Evolutionary conservation across 2,329 filamentous ascomycete genomes (phyloP).

Genomic region (Myriosclerotinia scirpicola): DNA sequence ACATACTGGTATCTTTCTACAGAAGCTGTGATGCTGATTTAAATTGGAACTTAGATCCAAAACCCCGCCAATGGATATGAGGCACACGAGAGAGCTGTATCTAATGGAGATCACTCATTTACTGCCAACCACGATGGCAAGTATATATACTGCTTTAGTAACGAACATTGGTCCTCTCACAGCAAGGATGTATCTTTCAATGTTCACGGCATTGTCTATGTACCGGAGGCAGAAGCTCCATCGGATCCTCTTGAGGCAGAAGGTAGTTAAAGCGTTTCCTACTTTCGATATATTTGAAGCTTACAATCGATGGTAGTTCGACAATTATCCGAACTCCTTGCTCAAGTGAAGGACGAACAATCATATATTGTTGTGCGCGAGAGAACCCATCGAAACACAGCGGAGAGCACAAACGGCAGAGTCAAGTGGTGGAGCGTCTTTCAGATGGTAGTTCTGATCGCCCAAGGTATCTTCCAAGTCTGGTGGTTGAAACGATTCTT

Average conservation of each 20-base stretch:
- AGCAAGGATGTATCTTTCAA: slow-evolving; percentile 99
- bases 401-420: slow-evolving; percentile 93
- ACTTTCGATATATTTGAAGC: background rate
- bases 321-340: slow-evolving; percentile 77
- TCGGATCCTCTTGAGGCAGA: slow-evolving; percentile 89
- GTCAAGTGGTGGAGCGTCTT: slow-evolving; percentile 99
- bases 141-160: slow-evolving; percentile 97
- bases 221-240: slow-evolving; percentile 80
- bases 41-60: slow-evolving; percentile 58
- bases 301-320: slow-evolving; percentile 59
- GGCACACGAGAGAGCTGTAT: slow-evolving; percentile 75
- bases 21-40: background rate
- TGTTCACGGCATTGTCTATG: slow-evolving; percentile 97
- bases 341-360: slow-evolving; percentile 96
- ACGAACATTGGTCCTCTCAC: slow-evolving; percentile 94
- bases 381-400: slow-evolving; percentile 95
- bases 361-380: slow-evolving; percentile 94
- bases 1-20: background rate
- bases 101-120: slow-evolving; percentile 92
- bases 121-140: slow-evolving; percentile 81
- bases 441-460: slow-evolving; percentile 83
- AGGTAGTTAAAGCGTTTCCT: slow-evolving; percentile 54
- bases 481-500: slow-evolving; percentile 99
- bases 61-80: slow-evolving; percentile 76
- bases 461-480: slow-evolving; percentile 95